Conservation (phyloP, 208 protist species). For the Crithidia acanthocephali region DNA sequence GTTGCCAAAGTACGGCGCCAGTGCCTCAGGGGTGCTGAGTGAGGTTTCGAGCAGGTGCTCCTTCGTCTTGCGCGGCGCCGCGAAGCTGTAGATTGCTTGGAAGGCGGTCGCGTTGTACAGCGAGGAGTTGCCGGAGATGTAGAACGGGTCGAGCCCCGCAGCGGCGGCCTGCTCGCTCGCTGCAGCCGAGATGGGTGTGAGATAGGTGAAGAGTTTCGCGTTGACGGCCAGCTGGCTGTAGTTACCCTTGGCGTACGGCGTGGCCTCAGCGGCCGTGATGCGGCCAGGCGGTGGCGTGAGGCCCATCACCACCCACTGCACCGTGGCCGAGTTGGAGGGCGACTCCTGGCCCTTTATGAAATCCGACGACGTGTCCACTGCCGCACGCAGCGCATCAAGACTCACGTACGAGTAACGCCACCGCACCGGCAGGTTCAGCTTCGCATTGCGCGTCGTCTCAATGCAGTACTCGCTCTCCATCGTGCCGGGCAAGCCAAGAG, state of each 20-base stretch:
- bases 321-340: background rate
- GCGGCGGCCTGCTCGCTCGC: background rate
- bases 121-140: background rate
- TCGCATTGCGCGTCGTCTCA: slow-evolving; percentile 14
- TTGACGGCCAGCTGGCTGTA: slow-evolving; percentile 23
- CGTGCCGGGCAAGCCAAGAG: slow-evolving; percentile 37
- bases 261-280: background rate
- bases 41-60: slow-evolving; percentile 16
- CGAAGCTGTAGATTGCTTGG: slow-evolving; percentile 36
- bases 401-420: slow-evolving; percentile 16
- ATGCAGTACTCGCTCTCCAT: slow-evolving; percentile 34
- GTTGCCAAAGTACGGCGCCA: slow-evolving; percentile 37
- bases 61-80: slow-evolving; percentile 18
- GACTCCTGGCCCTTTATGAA: background rate
- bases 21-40: background rate
- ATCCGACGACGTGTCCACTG: background rate
- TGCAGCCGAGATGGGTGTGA: slow-evolving; percentile 11
- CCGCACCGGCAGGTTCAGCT: slow-evolving; percentile 8
- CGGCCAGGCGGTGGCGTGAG: background rate
- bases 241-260: slow-evolving; percentile 6
- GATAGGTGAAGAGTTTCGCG: slow-evolving; percentile 23
- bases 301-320: slow-evolving; percentile 22
- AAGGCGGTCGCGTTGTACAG: slow-evolving; percentile 18
- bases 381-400: slow-evolving; percentile 11
- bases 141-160: slow-evolving; percentile 12